phyloP scores from a whole-genome alignment of 2,329 filamentous ascomycete species.

The Talaromyces sp. region DNA sequence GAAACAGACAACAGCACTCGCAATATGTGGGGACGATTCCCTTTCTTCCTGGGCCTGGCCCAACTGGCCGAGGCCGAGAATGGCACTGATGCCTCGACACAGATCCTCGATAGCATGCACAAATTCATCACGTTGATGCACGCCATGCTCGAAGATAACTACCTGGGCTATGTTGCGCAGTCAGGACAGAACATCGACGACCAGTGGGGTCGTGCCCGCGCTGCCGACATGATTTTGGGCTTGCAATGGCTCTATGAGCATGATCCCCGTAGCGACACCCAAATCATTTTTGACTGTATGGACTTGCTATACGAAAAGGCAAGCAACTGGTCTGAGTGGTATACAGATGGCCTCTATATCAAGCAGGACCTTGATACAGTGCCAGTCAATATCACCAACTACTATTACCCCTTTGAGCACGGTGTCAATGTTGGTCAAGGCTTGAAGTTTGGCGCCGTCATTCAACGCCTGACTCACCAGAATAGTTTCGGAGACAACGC shows the following conservation, averaged over 20 bases:
- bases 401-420: conserved; percentile 38
- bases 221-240: conserved; percentile 41
- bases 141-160: conserved; percentile 51
- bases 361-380: conserved; percentile 31
- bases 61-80: conserved; percentile 45
- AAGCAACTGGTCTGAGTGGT: conserved; percentile 39
- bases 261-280: conserved; percentile 32
- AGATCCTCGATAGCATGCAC: conserved; percentile 47
- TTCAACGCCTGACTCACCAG: conserved; percentile 43
- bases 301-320: conserved; percentile 35
- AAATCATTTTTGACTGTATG: conserved; percentile 39
- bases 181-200: conserved; percentile 39
- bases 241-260: conserved; percentile 47
- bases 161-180: conserved; percentile 46
- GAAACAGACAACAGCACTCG: conserved; percentile 40
- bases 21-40: conserved; percentile 51
- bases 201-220: conserved; percentile 35
- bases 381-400: conserved; percentile 23
- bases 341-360: conserved; percentile 30
- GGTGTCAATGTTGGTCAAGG: conserved; percentile 46
- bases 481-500: conserved; percentile 36
- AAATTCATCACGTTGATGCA: conserved; percentile 48
- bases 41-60: conserved; percentile 47
- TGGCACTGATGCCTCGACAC: conserved; percentile 31
- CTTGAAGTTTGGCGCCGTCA: conserved; percentile 42